Base-by-base conservation (phyloP, 805 yeast species). In the Candida takata region DNA sequence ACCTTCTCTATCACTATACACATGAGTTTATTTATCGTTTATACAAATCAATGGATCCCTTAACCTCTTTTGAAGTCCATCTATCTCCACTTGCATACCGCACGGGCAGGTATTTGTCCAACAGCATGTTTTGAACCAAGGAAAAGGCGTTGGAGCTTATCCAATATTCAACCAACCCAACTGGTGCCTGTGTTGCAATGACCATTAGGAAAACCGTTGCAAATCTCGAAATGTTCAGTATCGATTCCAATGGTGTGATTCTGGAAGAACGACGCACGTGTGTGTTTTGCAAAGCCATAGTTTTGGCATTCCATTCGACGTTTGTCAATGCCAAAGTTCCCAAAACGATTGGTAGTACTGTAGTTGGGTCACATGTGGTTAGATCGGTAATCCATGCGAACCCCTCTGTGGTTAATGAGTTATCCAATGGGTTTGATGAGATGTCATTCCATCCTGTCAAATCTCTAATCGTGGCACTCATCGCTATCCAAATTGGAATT, bases 91-190 rank as follows among this genome's bases (percentile, higher is more conserved):
- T 36, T 3, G 36, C 25, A 29, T 43, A 49, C 23, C 45, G 45
- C 14, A 52, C 36, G 10, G 58, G 58, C n/a, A 53, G 15, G 33
- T 47, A 53, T 9, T 49, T 44, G 34, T 88, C 92, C 51, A 90
- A 60, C 13, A 82, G 41, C 11, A 81, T 55, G 54, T 88, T 90
- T 49, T 90, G 97, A 1, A 73, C 42, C 40, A 84, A 60, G 3
- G 97, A 87, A 53, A 69, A 88, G 4, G 70, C 47, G 53, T 86
- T 88, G 0, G 96, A 86, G 31, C 90, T 77, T 21, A 85, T 69
- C 98, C 97, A 90, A 60, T 88, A 90, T n/a, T 86, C 54, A 0
- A 81, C 74, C 24, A 88, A 61, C 1, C 94, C 85, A 20, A 79
- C 65, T 0, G 97, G 95, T 0, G 95, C 94, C 49, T 87, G 92